Conservation (phyloP, 441 rosid species). For the Melastoma candidum region DNA sequence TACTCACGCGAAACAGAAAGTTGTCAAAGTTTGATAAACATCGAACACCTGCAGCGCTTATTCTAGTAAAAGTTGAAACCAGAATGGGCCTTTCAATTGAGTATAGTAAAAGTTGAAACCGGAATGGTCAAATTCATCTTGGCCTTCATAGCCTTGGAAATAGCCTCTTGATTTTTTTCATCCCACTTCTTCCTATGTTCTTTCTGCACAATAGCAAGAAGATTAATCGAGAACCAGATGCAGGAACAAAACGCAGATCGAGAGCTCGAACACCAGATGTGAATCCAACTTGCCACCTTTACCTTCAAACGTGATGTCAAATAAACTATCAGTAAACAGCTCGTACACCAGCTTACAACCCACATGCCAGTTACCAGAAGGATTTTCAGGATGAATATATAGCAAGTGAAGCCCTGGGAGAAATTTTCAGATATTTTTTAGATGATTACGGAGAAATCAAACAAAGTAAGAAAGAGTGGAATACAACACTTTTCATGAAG, state of each 20-base stretch:
- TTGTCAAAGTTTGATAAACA: too few relatives aligned
- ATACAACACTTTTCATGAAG: too few relatives aligned
- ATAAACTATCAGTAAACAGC: slow-evolving; percentile 59
- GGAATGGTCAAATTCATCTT: slow-evolving; percentile 51
- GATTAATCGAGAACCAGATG: slow-evolving; percentile 2
- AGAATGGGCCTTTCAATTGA: slow-evolving; percentile 4
- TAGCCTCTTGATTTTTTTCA: slow-evolving; percentile 79
- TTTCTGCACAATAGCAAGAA: slow-evolving; percentile 31
- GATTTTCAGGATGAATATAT: slow-evolving; percentile 87
- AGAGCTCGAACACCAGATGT: not conserved
- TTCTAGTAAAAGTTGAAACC: too few relatives aligned
- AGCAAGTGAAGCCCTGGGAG: slow-evolving; percentile 46
- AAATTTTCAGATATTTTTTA: not conserved
- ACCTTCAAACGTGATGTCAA: slow-evolving; percentile 90
- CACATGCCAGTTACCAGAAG: slow-evolving; percentile 91
- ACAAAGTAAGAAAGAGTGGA: too few relatives aligned
- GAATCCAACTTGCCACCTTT: not conserved
- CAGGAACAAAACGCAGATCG: not conserved
- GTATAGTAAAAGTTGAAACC: not conserved
- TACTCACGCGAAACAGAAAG: too few relatives aligned
- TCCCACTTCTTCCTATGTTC: slow-evolving; percentile 89
- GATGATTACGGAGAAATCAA: too few relatives aligned
- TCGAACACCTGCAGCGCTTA: too few relatives aligned
- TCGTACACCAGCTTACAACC: slow-evolving; percentile 82
- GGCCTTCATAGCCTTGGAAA: slow-evolving; percentile 73